Conservation (phyloP, 768 basidiomycete species). For the Macrocybe gigantea region DNA sequence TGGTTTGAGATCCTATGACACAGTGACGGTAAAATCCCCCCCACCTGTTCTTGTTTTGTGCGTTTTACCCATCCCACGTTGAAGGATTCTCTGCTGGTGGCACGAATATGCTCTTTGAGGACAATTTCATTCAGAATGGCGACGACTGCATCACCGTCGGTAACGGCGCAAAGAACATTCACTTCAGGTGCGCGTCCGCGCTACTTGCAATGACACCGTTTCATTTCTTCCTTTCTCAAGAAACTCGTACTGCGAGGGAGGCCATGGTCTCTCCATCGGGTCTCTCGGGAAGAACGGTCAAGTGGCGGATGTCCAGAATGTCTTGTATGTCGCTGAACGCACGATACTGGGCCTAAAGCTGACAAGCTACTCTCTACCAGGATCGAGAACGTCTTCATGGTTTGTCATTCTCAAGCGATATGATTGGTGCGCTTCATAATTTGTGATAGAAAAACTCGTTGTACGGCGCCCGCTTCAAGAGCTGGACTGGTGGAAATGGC, state of each 20-base stretch:
- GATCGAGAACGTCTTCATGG: slow-evolving; percentile 42
- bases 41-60: background rate
- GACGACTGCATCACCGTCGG: slow-evolving; percentile 60
- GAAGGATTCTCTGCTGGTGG: slow-evolving; percentile 51
- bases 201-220: too few species aligned
- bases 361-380: slow-evolving; percentile 13
- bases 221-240: slow-evolving; percentile 16
- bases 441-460: slow-evolving; percentile 36
- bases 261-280: slow-evolving; percentile 56
- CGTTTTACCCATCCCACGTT: background rate
- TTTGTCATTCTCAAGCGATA: slow-evolving; percentile 7
- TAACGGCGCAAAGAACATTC: slow-evolving; percentile 49
- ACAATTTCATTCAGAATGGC: slow-evolving; percentile 52
- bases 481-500: slow-evolving; percentile 61
- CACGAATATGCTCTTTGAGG: slow-evolving; percentile 50
- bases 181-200: slow-evolving; percentile 30
- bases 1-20: background rate
- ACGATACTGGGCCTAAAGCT: background rate
- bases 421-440: background rate
- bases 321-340: slow-evolving; percentile 32
- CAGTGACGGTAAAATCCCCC: slow-evolving; percentile 30
- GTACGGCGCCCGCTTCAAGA: slow-evolving; percentile 63
- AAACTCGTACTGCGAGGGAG: slow-evolving; percentile 48
- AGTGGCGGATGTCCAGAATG: slow-evolving; percentile 50
- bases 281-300: slow-evolving; percentile 39